Evolutionary conservation across 768 basidiomycete genomes (phyloP), one percentile per base, ranked within the genome.

Genomic region (Cystoderma amianthinum): DNA sequence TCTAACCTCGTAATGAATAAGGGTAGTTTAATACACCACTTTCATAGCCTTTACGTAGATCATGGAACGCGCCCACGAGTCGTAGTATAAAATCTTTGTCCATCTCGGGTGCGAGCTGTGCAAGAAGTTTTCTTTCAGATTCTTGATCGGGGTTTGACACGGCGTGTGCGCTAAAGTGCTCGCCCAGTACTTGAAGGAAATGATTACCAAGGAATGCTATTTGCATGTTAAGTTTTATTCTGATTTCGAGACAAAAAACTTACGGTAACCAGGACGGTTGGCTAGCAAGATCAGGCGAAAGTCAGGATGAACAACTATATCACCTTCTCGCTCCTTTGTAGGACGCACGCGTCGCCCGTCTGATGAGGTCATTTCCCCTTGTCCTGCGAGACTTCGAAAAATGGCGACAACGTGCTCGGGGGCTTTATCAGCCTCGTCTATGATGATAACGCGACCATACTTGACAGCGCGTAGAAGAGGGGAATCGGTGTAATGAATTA

Each of bases 401-500:
- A 84, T 72, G 5, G 81, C 80, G 16, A 82, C 80, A 38, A 84
- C 81, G 44, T 84, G 80, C 51, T 84, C 81, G 5, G 80, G 78
- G 5, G 80, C 81, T 57, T 84, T 84, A 58, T 84, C 81, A 3
- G 80, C 81, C 50, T 84, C 80, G 52, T 84, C 80, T 36, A 82
- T 73, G 50, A 84, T 72, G 45, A 84, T 78, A n/a, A 78, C 64
- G 6, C 81, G 75, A 0, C 81, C 80, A 46, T 64, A 65, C 13
- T 60, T 68, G 42, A 82, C 77, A 2, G 80, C 81, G 17, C 79
- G 73, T 6, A 84, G 68, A 19, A 84, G 71, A 20, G 80, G 80
- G 3, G 81, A 84, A 50, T 82, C 79, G 1, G 68, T 76, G 48
- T 80, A 76, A 45, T 69, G 69, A 56, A 84, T 67, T 6, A 76